Base-by-base conservation (phyloP, 169 alveolate genomes). In the Plasmodium relictum region DNA sequence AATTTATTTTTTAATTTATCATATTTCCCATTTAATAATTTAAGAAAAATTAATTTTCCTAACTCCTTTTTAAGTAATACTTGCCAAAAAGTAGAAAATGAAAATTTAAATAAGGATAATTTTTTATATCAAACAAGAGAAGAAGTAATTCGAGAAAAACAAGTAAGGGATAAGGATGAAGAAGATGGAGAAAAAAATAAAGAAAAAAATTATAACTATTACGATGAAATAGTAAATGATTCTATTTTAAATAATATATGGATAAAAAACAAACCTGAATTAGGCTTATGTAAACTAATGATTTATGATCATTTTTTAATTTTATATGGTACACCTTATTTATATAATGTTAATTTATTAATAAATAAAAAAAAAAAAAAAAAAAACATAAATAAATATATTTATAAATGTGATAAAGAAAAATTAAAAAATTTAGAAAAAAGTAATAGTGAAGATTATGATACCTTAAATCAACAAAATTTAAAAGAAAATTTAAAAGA, bases 261-360 rank as follows among this genome's bases (percentile, higher is more conserved):
- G 73, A 68, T 83, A 39, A 83, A 69, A 26, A 83, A 83, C 54
- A 66, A 41, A 70, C 91, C 91, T 16, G 91, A 83, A 42, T 70
- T 83, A 42, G 80, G 85, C 2, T 48, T 66, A 31, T 83, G 91
- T 44, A 83, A 83, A 45, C 63, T 83, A 4, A 83, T 83, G 91
- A 56, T 83, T 31, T 83, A 83, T 48, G 85, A 83, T 12, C 41
- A 83, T 31, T 58, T 83, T 3, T 61, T 83, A 31, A 68, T 83
- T 39, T 41, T 83, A 12, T 83, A 69, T 44, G 91, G 91, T 0
- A 20, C 63, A 16, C 91, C 91, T 16, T 83, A 83, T 59, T 8
- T 83, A 41, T 68, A 44, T 41, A 62, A 83, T 24, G 73, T 61
- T 10, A 54, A 58, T 83, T 18, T 83, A 5, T 14, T 61, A 14